These are phyloP conservation scores for Trichoderma arundinaceum DNA, from an alignment of 2,329 filamentous ascomycete genomes.

Conservation along the genomic window DNA sequence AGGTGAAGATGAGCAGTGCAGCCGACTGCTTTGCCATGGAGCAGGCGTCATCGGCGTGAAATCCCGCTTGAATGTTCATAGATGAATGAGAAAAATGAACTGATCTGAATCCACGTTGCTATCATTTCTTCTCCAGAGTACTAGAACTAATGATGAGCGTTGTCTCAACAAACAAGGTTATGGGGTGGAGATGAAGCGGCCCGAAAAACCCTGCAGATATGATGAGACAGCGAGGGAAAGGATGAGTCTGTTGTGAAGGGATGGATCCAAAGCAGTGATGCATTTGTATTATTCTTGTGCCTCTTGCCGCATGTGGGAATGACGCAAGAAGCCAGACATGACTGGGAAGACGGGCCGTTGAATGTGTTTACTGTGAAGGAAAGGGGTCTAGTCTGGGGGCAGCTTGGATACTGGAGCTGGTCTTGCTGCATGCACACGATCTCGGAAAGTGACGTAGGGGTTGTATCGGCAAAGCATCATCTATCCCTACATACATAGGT, in stretches of 20 bases:
- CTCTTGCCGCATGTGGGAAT: background rate
- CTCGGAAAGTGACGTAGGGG: slow-evolving; percentile 7
- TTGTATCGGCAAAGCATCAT: background rate
- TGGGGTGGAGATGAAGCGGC: too few relatives aligned
- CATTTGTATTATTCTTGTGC: background rate
- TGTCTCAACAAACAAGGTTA: too few relatives aligned
- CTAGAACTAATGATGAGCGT: too few relatives aligned
- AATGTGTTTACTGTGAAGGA: background rate
- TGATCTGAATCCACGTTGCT: too few relatives aligned
- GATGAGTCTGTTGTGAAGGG: background rate
- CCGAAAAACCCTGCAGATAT: too few relatives aligned
- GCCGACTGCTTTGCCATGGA: background rate
- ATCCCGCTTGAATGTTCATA: too few relatives aligned
- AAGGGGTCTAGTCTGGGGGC: background rate
- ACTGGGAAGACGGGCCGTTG: background rate
- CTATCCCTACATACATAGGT: background rate
- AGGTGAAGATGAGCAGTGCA: background rate
- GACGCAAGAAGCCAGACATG: background rate
- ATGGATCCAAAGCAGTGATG: background rate
- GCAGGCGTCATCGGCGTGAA: too few relatives aligned
- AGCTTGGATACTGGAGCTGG: background rate
- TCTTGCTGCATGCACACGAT: background rate
- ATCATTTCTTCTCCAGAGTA: too few relatives aligned
- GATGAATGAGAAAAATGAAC: too few relatives aligned
- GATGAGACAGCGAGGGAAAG: background rate